Evolutionary conservation across 768 basidiomycete species (phyloP), one percentile per base, ranked within the genome.

Genomic region (Boletellus sp.): DNA sequence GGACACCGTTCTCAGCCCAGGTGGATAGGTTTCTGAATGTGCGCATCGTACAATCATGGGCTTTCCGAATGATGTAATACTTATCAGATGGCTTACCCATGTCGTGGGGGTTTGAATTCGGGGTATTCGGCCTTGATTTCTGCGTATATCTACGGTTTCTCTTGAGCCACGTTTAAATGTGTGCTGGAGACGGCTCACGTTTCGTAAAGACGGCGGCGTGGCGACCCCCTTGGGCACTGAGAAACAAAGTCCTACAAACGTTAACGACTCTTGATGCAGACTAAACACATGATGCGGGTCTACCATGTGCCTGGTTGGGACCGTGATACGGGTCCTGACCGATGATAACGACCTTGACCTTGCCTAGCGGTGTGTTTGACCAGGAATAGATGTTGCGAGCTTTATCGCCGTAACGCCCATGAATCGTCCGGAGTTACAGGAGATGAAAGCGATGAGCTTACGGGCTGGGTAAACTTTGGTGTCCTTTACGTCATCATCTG

Each of bases 241-340:
- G 71, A 97, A 97, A 71, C 87, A 82, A 45, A 90, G 74, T 51
- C 92, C 90, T 92, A 61, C 36, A 41, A 42, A 39, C 35, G 32
- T 53, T 13, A 43, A 33, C 45, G 11, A 45, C 52, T 52, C 47
- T 46, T 47, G 34, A 52, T 34, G 48, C 64, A 32, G 41, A 42
- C 26, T 10, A 52, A 38, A 37, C 32, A 35, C n/a, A 41, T 32
- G 49, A 31, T 26, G 37, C 23, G 52, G n/a, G 56, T 76, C 61
- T 56, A 87, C 89, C 92, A 60, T 94, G 91, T 40, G 92, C 92
- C 73, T 94, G 91, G 41, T 84, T 82, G 34, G 72, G 68, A 53
- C 80, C 78, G 64, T 90, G 88, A 67, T 93, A 94, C 23, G 91
- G 91, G 73, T 94, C 92, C 70, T 93, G 91, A 8, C 88, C 87